Conservation (phyloP, 805 yeast species). For the Tetrapisispora taiwanensis region DNA sequence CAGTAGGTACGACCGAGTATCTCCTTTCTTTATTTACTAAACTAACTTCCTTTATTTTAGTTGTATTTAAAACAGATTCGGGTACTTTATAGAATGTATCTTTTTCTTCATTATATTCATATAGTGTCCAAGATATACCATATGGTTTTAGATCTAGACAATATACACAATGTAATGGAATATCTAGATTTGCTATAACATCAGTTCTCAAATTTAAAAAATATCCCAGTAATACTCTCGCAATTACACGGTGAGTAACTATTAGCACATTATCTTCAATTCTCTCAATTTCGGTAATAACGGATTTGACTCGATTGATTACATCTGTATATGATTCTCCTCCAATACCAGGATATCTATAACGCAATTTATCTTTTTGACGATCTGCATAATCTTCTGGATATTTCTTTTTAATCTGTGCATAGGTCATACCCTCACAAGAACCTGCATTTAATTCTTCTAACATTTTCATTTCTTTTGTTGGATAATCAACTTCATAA, state of each 20-base stretch:
- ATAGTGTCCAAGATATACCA: conserved; percentile 88
- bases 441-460: conserved; percentile 91
- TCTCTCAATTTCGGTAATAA: conserved; percentile 86
- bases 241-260: conserved; percentile 83
- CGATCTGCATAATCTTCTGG: conserved; percentile 78
- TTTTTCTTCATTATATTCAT: conserved; percentile 68
- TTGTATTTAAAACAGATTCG: conserved; percentile 33
- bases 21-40: conserved; percentile 60
- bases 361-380: conserved; percentile 64
- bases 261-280: conserved; percentile 78
- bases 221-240: conserved; percentile 78
- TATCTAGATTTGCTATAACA: conserved; percentile 79
- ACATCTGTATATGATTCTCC: conserved; percentile 95
- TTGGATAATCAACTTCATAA: conserved; percentile 60
- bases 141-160: conserved; percentile 88
- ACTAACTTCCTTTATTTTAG: conserved; percentile 57
- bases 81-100: conserved; percentile 70
- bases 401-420: conserved; percentile 59
- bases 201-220: conserved; percentile 74
- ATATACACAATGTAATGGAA: conserved; percentile 85
- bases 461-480: conserved; percentile 85
- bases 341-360: conserved; percentile 94
- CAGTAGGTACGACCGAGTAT: conserved; percentile 68
- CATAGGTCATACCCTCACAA: conserved; percentile 87
- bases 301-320: conserved; percentile 76